Evolutionary conservation across 2,329 filamentous ascomycete genomes (phyloP).

Genomic region (Exophiala oligosperma): DNA sequence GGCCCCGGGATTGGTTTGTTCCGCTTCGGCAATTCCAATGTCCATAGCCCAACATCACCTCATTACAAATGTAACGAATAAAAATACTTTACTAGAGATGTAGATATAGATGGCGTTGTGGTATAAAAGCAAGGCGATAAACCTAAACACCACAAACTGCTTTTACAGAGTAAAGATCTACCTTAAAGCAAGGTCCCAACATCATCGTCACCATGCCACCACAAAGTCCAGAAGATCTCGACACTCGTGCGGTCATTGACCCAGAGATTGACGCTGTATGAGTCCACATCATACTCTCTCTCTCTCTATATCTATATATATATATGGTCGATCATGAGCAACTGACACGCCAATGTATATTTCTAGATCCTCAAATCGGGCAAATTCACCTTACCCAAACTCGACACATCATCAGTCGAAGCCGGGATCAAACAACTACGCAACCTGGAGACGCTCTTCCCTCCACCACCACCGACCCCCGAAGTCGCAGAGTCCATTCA

Average conservation of each 20-base stretch:
- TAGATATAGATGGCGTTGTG: too few species aligned
- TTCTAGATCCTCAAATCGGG: constrained; percentile 7
- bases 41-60: too few species aligned
- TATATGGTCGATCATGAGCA: too few species aligned
- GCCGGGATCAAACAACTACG: constrained; percentile 3
- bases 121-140: too few species aligned
- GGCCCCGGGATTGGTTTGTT: too few species aligned
- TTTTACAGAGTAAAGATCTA: background rate
- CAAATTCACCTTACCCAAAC: constrained; percentile 3
- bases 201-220: background rate
- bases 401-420: constrained; percentile 1
- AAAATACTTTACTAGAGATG: too few species aligned
- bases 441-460: background rate
- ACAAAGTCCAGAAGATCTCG: constrained; percentile 16
- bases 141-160: too few species aligned
- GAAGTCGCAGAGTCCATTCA: constrained; percentile 5
- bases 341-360: background rate
- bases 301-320: too few species aligned
- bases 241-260: constrained; percentile 25
- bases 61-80: too few species aligned
- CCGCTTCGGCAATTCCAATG: too few species aligned
- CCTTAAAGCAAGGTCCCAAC: background rate
- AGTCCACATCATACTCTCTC: too few species aligned
- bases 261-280: constrained; percentile 26
- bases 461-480: background rate